Percentiles rank a stretch among this genome's conserved stretches.
Conservation (phyloP, 208 protist genomes). For the Endotrypanum monterogeii region DNA sequence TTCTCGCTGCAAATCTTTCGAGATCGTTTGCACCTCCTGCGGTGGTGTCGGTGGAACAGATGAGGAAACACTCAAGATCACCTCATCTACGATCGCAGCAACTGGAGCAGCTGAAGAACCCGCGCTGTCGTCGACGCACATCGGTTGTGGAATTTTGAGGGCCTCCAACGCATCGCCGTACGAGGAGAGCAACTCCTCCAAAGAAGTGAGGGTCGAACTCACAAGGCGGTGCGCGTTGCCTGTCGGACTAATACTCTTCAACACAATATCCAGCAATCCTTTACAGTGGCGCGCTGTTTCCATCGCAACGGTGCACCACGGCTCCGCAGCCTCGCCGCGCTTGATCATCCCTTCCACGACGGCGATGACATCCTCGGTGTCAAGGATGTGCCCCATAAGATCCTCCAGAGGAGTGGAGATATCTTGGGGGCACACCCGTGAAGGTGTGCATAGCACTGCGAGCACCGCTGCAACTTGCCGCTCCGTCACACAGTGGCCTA, state of each 20-base stretch:
- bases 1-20: neutral
- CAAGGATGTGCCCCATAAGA: constrained; percentile 31
- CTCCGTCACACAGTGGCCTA: constrained; percentile 57
- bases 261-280: constrained; percentile 7
- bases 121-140: neutral
- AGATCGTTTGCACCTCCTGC: neutral
- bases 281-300: constrained; percentile 26
- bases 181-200: constrained; percentile 14
- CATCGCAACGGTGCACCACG: constrained; percentile 29
- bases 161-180: constrained; percentile 10
- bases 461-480: constrained; percentile 62
- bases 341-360: constrained; percentile 57
- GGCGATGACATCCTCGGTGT: constrained; percentile 50
- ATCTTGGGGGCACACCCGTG: constrained; percentile 1
- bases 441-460: constrained; percentile 63
- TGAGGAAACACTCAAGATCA: neutral
- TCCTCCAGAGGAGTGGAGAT: constrained; percentile 22
- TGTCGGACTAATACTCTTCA: constrained; percentile 4
- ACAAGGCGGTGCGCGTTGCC: constrained; percentile 1
- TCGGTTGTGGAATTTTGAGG: neutral
- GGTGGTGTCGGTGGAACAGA: neutral
- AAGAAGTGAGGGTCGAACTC: neutral
- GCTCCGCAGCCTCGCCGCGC: constrained; percentile 21
- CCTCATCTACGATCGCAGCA: neutral
- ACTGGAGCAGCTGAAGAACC: neutral